Base-by-base conservation (phyloP, 306 rosid species). In the Prinsepia uniflora region DNA sequence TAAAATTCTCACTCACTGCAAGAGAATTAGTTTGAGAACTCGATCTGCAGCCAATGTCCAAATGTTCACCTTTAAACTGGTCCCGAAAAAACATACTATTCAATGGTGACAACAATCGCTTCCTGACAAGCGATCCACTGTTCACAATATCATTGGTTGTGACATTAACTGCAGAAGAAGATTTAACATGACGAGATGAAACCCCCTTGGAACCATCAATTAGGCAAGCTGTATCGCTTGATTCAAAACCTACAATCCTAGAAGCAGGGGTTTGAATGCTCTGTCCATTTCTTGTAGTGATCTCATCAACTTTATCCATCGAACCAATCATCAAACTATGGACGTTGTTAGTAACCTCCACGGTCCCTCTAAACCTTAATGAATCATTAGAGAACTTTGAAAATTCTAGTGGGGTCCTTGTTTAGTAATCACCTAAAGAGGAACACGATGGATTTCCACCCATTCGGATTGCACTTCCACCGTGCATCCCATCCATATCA, bases 161-260 rank as follows among this genome's bases (percentile, higher is more conserved):
- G 39, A 67, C 74, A 75, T 68, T 74, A 64, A 63, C 70, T 39
- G 68, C 63, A 69, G 79, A 61, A 17, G 84, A 54, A 68, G 91
- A 81, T 60, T 56, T 78, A 67, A 66, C 55, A 72, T 61, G 78
- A 75, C 60, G 65, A 63, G 67, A 81, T 62, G 85, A 57, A 78
- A 75, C 72, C 63, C 70, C 71, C 4, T 68, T 15, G 63, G 59
- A 60, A 46, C 80, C 87, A 75, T 90, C 92, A 52, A 48, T 66
- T 39, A 57, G 17, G 76, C 86, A 81, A 78, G 79, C 81, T 53
- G 85, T 68, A 68, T 61, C 85, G 24, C 86, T 83, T 14, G 97
- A 82, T 77, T 86, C 79, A 76, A 94, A 94, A 63, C 99, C 99
- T 42, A 94, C 96, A 81, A 91, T 81, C 89, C 96, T 83, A 59